Conservation (phyloP, 331 rosid species). For the Telfairia occidentalis region DNA sequence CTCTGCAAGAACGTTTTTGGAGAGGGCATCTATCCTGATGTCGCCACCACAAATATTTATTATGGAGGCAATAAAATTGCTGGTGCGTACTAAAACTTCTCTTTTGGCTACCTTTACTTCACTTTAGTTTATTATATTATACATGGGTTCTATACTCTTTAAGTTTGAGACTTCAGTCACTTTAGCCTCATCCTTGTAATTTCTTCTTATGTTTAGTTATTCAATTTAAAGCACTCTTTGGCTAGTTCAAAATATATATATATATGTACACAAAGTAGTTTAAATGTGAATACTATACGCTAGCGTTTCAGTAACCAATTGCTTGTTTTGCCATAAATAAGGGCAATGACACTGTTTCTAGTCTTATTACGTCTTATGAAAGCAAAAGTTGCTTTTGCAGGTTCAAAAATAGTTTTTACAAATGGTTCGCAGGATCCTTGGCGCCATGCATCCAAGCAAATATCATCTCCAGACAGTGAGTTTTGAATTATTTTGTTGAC, state of each 20-base stretch:
- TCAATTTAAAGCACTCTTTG: not conserved
- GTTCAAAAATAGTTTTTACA: slow-evolving; percentile 74
- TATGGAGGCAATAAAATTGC: slow-evolving; percentile 82
- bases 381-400: slow-evolving; percentile 31
- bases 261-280: not conserved
- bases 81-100: slow-evolving; percentile 33
- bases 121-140: not conserved
- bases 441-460: slow-evolving; percentile 93
- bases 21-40: slow-evolving; percentile 75
- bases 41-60: slow-evolving; percentile 54
- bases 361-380: slow-evolving; percentile 5
- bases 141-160: not conserved
- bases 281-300: not conserved
- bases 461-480: slow-evolving; percentile 78
- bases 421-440: slow-evolving; percentile 99
- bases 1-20: slow-evolving; percentile 91
- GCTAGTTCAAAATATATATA: not conserved
- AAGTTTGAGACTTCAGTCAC: not conserved
- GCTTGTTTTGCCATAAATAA: not conserved
- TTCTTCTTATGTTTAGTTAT: not conserved
- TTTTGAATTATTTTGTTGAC: slow-evolving; percentile 12
- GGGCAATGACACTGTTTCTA: not conserved
- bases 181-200: not conserved
- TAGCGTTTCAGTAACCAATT: not conserved
- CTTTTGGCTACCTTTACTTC: not conserved